Evolutionary conservation across 371 early-diverging fungal species (phyloP), one percentile per base, ranked within the genome.

Genomic region (Encephalitozoon hellem): DNA sequence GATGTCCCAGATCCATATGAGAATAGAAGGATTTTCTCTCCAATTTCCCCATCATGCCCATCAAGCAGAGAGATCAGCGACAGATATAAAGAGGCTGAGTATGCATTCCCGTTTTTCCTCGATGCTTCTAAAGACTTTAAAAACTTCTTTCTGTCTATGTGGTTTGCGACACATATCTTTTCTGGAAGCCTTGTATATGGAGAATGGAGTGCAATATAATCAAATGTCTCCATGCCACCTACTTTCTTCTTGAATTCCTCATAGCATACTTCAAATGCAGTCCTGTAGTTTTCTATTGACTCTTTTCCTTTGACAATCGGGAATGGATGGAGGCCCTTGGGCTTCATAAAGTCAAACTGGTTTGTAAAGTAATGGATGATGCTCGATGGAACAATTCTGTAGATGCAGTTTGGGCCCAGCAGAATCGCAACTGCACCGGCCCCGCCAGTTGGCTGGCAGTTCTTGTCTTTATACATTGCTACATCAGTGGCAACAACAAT

Each of bases 1-100:
- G 94, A 91, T 42, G 92, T 90, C 39, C 97, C 97, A 4, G 93
- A 93, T 45, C 97, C 97, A 84, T 94, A 95, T 12, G 95, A 94
- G 87, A 92, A 95, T 75, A 94, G 30, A 45, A 88, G 87, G 53
- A 94, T 85, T 67, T 93, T 91, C 87, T 94, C 94, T 86, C 87
- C 83, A 39, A 87, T 43, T 82, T 85, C 39, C 9, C 59, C 26
- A 4, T 72, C 34, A 2, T 64, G 30, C 9, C 25, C 25, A 34
- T 15, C 88, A 38, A 96, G 47, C 67, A 94, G 87, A 59, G 92
- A 91, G 21, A 89, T 88, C 32, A 96, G 88, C 74, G 91, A 89
- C 65, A 89, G 88, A 89, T 92, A 96, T 41, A 94, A 88, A 18
- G 93, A 93, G 65, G 89, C 95, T 72, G 91, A 90, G 87, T 96